Conservation (phyloP, 768 basidiomycete genomes). For the Gymnopilus dilepis region DNA sequence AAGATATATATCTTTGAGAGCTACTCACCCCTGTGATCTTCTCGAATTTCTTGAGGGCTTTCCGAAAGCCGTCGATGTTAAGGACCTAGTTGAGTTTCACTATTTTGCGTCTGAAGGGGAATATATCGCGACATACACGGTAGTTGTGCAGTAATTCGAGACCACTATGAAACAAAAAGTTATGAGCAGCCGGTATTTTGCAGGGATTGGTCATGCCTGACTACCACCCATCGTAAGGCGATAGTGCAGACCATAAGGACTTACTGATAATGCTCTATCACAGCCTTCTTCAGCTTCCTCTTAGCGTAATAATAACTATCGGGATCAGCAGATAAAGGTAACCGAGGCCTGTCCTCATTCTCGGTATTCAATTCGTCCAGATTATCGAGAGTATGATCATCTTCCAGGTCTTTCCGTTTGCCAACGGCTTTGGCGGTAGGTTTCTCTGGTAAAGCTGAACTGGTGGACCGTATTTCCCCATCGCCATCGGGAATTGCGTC, state of each 20-base stretch:
- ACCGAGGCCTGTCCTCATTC: neutral
- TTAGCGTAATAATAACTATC: conserved; percentile 87
- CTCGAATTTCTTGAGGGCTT: conserved; percentile 86
- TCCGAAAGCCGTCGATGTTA: conserved; percentile 90
- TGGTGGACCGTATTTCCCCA: neutral
- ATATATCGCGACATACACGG: conserved; percentile 53
- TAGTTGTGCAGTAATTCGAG: conserved; percentile 90
- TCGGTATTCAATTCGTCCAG: neutral
- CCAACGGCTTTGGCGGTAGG: conserved; percentile 2
- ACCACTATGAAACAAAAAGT: conserved; percentile 47
- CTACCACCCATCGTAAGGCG: neutral
- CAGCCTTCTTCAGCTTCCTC: conserved; percentile 82
- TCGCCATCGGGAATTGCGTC: neutral
- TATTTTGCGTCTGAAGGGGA: neutral
- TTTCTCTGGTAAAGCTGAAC: neutral
- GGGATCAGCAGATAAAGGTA: conserved; percentile 54
- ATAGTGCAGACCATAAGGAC: conserved; percentile 12
- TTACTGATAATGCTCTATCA: conserved; percentile 83
- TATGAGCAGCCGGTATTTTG: neutral
- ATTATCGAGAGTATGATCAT: neutral
- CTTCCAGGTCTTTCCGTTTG: conserved; percentile 11
- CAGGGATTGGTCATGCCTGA: neutral
- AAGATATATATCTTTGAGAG: neutral
- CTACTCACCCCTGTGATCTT: conserved; percentile 67
- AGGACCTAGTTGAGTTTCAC: conserved; percentile 54